phyloP scores from a whole-genome alignment of 2,329 filamentous ascomycete species.

The Colletotrichum theobromicola region DNA sequence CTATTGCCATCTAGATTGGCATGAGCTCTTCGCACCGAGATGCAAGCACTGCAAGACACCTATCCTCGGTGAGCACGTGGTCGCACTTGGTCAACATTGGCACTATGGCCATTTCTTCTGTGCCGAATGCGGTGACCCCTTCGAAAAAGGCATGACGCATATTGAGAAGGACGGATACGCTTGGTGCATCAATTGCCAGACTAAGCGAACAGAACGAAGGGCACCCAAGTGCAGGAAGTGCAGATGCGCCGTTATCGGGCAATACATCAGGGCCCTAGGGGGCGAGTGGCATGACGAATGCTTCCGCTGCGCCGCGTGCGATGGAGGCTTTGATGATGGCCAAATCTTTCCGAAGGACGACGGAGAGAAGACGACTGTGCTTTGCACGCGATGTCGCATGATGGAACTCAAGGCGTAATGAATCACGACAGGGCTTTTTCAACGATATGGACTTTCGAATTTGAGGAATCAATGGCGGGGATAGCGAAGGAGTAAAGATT shows the following conservation, averaged over 20 bases:
- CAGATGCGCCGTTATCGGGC: slow-evolving; percentile 81
- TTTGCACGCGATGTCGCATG: slow-evolving; percentile 67
- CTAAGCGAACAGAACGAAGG: slow-evolving; percentile 85
- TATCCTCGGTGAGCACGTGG: slow-evolving; percentile 92
- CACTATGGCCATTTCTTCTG: slow-evolving; percentile 99
- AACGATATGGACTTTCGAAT: not conserved
- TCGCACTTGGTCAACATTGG: slow-evolving; percentile 94
- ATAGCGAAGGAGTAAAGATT: not conserved
- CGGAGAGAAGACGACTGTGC: slow-evolving; percentile 41
- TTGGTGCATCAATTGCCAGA: slow-evolving; percentile 95
- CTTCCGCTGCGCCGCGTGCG: slow-evolving; percentile 77
- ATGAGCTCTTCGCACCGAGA: slow-evolving; percentile 89
- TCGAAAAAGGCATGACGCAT: slow-evolving; percentile 72
- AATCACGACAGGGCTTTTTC: not conserved
- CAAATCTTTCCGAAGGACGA: slow-evolving; percentile 66
- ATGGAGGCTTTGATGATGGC: slow-evolving; percentile 66
- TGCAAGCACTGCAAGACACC: slow-evolving; percentile 97
- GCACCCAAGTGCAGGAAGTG: slow-evolving; percentile 90
- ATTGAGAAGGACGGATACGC: slow-evolving; percentile 98
- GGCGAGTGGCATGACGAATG: slow-evolving; percentile 94
- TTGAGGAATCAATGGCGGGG: not conserved
- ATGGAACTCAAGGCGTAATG: slow-evolving; percentile 61
- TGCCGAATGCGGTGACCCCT: slow-evolving; percentile 96
- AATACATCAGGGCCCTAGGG: slow-evolving; percentile 88
- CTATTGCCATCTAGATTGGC: slow-evolving; percentile 98